These are phyloP conservation scores for Cyclanthera cordifolia DNA, from an alignment of 306 rosid species.

Conservation along the genomic window DNA sequence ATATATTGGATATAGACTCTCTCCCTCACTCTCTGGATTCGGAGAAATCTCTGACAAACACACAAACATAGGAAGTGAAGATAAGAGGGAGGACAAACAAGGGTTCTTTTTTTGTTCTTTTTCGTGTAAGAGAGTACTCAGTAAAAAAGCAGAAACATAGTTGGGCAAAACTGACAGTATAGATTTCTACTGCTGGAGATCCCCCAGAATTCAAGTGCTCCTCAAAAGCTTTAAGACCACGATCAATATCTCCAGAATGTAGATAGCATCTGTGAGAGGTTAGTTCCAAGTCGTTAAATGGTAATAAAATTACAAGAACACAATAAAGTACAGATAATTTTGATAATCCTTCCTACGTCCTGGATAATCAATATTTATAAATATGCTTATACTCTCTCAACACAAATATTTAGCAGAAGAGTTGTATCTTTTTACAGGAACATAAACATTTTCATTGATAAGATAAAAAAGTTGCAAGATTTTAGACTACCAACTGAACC, in stretches of 20 bases:
- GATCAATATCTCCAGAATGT: constrained; percentile 63
- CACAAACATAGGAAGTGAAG: background rate
- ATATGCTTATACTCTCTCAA: background rate
- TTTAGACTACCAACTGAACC: too few species aligned
- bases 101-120: background rate
- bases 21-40: background rate
- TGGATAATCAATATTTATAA: background rate
- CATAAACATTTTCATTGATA: too few species aligned
- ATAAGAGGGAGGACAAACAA: background rate
- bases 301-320: background rate
- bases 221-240: constrained; percentile 46
- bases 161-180: constrained; percentile 43
- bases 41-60: background rate
- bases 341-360: background rate
- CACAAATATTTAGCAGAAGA: background rate
- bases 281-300: constrained; percentile 4
- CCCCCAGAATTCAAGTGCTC: constrained; percentile 31
- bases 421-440: too few species aligned
- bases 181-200: constrained; percentile 36
- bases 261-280: constrained; percentile 62
- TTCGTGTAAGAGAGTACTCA: background rate
- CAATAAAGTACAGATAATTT: background rate
- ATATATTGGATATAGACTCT: background rate
- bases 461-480: too few species aligned
- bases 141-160: constrained; percentile 6